Evolutionary conservation across 176 grass and related monocot species (phyloP), one percentile per base, ranked within the genome.

Genomic region (Aegilops umbellulata): DNA sequence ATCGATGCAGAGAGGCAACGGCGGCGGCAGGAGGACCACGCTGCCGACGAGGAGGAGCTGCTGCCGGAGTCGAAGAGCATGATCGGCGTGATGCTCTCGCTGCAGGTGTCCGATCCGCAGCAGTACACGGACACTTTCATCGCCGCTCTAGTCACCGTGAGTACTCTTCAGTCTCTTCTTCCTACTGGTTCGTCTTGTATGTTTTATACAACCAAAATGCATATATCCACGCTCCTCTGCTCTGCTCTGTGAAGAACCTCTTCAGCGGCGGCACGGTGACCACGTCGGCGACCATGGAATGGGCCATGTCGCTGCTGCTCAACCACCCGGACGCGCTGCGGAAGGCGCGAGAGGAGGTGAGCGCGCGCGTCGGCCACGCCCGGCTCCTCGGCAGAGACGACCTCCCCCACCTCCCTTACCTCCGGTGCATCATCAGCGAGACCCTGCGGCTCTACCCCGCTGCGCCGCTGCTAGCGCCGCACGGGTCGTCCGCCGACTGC

Each of bases 261-360:
- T 41, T 91, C 35, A 9, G 31, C 24, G 89, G 41, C 5, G 89
- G 89, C 1, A 82, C 81, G 0, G 87, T 91, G 32, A 91, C 89
- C 3, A 84, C 87, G 1, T 14, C 87, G 3, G 41, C 22, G 1
- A 87, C 87, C 10, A 34, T 84, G 11, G 90, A 92, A 57, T 92
- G 93, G 93, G 83, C 90, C 1, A 83, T 95, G 73, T 77, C 93
- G 4, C 87, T 95, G 20, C 87, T 95, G 61, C 85, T 92, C 16
- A 95, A 95, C 87, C 78, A 90, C 13, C 93, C 93, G 1, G n/a
- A 87, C 12, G 19, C 16, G 7, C 24, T 92, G 15, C 63, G 31
- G 22, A 88, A 88, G 51, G 84, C 82, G 14, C 57, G 38, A 30
- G 79, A 49, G 0, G 90, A 95, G 53, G 73, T 95, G 8, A 63